phyloP scores from a whole-genome alignment of 495 filamentous ascomycete genomes.

The Daldinia grandis region DNA sequence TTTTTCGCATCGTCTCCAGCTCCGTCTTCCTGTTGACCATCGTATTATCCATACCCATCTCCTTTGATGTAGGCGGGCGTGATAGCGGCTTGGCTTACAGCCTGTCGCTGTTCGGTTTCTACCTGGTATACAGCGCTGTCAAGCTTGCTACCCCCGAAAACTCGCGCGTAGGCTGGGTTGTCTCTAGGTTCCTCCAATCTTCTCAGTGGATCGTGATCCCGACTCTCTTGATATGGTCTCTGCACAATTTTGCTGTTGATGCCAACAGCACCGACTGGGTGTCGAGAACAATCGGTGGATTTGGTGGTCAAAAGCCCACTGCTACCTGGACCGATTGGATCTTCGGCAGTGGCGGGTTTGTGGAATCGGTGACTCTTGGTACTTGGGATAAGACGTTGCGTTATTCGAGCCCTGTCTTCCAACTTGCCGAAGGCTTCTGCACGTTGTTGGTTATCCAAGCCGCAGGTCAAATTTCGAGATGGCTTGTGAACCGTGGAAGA shows the following conservation, averaged over 20 bases:
- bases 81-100: slow-evolving; percentile 94
- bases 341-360: slow-evolving; percentile 78
- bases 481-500: slow-evolving; percentile 88
- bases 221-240: slow-evolving; percentile 87
- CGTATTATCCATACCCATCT: slow-evolving; percentile 90
- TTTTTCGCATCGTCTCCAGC: slow-evolving; percentile 75
- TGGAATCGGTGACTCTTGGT: slow-evolving; percentile 81
- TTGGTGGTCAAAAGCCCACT: slow-evolving; percentile 62
- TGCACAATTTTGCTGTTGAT: slow-evolving; percentile 93
- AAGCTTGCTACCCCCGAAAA: slow-evolving; percentile 81
- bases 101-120: slow-evolving; percentile 84
- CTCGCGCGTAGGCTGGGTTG: slow-evolving; percentile 75
- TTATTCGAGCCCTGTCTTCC: slow-evolving; percentile 96
- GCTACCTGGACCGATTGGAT: slow-evolving; percentile 79
- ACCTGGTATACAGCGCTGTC: slow-evolving; percentile 84
- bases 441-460: slow-evolving; percentile 95
- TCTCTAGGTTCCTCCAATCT: slow-evolving; percentile 70
- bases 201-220: slow-evolving; percentile 87
- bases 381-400: slow-evolving; percentile 88
- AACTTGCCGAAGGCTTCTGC: slow-evolving; percentile 94
- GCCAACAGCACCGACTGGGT: slow-evolving; percentile 79
- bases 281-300: slow-evolving; percentile 75
- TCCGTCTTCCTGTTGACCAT: slow-evolving; percentile 85
- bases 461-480: slow-evolving; percentile 91
- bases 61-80: slow-evolving; percentile 96